Percentiles rank a stretch among this genome's conserved stretches.
Conservation (phyloP, 148 eudicot genomes). For the Rhododendron mucronatum region DNA sequence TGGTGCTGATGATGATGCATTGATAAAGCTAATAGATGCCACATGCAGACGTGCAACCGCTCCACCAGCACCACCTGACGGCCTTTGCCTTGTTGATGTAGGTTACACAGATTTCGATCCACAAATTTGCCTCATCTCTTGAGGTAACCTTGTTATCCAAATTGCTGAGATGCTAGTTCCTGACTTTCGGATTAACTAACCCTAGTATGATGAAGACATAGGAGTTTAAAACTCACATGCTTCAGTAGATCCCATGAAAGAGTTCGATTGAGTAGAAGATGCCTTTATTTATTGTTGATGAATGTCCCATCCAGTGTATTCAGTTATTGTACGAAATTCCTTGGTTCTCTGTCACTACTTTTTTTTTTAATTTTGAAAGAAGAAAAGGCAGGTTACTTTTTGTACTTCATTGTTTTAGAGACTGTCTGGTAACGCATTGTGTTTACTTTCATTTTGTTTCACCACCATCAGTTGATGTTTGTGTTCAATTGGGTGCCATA, state of each 20-base stretch:
- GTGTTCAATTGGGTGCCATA: background rate
- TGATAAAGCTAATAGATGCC: constrained; percentile 75
- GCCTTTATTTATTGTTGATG: background rate
- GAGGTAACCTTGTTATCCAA: constrained; percentile 17
- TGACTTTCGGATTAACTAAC: background rate
- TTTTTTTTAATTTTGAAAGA: background rate
- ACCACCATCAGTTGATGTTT: background rate
- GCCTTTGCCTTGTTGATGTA: constrained; percentile 91
- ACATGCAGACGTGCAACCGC: constrained; percentile 95
- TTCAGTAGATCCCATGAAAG: constrained; percentile 1
- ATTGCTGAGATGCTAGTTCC: background rate
- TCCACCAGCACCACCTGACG: constrained; percentile 99
- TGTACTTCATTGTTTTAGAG: background rate
- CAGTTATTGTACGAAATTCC: background rate
- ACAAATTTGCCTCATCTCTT: constrained; percentile 43
- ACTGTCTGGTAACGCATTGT: background rate
- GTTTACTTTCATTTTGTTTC: background rate
- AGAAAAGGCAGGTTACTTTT: background rate
- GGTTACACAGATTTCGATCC: constrained; percentile 71
- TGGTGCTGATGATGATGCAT: constrained; percentile 74
- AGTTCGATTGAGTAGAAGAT: background rate
- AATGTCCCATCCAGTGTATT: background rate
- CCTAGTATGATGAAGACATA: background rate
- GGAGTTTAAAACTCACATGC: background rate
- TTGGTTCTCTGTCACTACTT: background rate